These are phyloP conservation scores for Cicer judaicum DNA, from an alignment of 306 rosid species.

Conservation along the genomic window DNA sequence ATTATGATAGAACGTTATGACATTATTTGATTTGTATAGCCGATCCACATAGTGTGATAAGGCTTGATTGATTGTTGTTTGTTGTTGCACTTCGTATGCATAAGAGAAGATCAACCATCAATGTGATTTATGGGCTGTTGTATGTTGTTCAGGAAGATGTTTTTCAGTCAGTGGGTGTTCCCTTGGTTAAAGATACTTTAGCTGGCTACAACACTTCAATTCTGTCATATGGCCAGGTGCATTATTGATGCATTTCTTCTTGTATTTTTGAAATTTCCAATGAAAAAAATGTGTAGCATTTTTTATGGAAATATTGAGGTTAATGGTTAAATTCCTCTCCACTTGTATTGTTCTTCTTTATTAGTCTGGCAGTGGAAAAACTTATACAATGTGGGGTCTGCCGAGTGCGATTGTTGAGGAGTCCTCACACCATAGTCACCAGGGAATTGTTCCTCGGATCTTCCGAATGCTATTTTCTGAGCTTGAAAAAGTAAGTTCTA, in stretches of 20 bases:
- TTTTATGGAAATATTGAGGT: conserved; percentile 38
- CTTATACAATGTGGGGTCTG: conserved; percentile 96
- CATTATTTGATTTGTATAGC: not conserved
- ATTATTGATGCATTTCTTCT: conserved; percentile 18
- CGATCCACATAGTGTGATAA: not conserved
- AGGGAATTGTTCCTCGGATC: conserved; percentile 87
- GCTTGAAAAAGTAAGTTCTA: conserved; percentile 72
- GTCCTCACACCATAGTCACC: conserved; percentile 56
- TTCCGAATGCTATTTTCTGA: conserved; percentile 77
- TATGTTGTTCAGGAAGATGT: conserved; percentile 77
- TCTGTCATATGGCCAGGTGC: conserved; percentile 92
- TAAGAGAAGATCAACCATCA: conserved; percentile 2
- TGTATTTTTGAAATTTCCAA: conserved; percentile 2
- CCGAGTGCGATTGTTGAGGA: conserved; percentile 85
- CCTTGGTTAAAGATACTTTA: conserved; percentile 78
- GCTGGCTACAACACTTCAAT: conserved; percentile 91
- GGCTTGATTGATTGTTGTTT: not conserved
- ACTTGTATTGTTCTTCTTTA: conserved; percentile 14
- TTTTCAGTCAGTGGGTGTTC: conserved; percentile 74
- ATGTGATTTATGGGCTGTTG: conserved; percentile 38
- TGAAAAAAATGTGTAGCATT: not conserved
- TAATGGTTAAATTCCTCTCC: not conserved
- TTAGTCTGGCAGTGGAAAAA: conserved; percentile 93
- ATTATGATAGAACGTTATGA: not conserved
- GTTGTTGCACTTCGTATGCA: not conserved